These are phyloP conservation scores for Xylariaceae sp. DNA, from an alignment of 2,329 filamentous ascomycete genomes.

Conservation along the genomic window DNA sequence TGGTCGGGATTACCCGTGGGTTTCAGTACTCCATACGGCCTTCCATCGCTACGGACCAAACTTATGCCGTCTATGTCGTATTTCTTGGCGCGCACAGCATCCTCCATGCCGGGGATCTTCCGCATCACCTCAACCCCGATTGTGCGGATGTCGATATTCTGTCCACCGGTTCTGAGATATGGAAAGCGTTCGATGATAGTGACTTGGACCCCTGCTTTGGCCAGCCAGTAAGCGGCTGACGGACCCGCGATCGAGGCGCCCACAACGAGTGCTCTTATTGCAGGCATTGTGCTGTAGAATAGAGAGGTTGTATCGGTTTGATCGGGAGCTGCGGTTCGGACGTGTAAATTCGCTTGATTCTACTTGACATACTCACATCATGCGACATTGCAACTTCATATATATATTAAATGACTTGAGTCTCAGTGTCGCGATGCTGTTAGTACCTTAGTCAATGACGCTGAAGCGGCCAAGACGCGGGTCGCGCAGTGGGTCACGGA, in stretches of 20 bases:
- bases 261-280: slow-evolving; percentile 8
- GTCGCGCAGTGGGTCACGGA: no score
- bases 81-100: slow-evolving; percentile 33
- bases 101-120: slow-evolving; percentile 37
- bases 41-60: slow-evolving; percentile 38
- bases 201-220: slow-evolving; percentile 19
- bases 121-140: slow-evolving; percentile 24
- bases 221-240: slow-evolving; percentile 24
- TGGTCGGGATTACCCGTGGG: slow-evolving; percentile 37
- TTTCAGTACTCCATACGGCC: slow-evolving; percentile 35
- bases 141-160: slow-evolving; percentile 29
- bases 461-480: no score
- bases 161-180: slow-evolving; percentile 20
- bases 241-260: slow-evolving; percentile 24
- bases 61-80: slow-evolving; percentile 43
- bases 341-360: no score
- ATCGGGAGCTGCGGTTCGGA: no score
- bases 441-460: no score
- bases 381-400: no score
- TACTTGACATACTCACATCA: no score
- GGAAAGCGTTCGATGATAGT: slow-evolving; percentile 29
- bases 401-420: no score
- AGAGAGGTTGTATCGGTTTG: no score
- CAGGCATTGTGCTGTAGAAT: not conserved
- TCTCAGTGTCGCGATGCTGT: no score